Evolutionary conservation across 257 asterid genomes (phyloP).

Genomic region (Solanum bulbocastanum): DNA sequence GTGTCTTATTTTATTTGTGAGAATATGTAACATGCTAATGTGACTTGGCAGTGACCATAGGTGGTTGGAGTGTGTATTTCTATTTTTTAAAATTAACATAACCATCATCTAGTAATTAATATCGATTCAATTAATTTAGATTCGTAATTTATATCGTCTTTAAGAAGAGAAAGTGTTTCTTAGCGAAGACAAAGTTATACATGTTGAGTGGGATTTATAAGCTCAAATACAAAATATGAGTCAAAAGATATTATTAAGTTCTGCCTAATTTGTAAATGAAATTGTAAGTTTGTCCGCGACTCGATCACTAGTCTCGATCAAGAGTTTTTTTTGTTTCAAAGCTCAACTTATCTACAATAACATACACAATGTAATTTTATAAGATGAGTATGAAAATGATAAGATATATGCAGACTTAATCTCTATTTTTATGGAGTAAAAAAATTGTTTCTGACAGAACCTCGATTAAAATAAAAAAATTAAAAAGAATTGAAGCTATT

Average conservation of each 20-base stretch:
- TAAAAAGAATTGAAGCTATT: neutral
- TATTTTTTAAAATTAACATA: neutral
- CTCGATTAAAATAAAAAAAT: neutral
- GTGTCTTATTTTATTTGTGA: neutral
- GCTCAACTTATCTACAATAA: neutral
- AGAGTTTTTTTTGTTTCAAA: neutral
- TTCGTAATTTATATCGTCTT: neutral
- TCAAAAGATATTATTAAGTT: neutral
- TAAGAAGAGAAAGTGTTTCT: neutral
- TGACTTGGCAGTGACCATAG: neutral
- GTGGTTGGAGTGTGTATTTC: neutral
- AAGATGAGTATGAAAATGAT: rapidly evolving
- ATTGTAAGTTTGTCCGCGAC: neutral
- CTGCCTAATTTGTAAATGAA: neutral
- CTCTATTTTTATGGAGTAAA: neutral
- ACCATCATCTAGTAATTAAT: neutral
- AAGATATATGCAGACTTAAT: rapidly evolving
- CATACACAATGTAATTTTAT: neutral
- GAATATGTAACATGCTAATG: neutral
- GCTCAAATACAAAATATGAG: neutral
- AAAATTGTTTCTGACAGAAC: rapidly evolving
- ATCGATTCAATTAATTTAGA: neutral
- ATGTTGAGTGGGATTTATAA: neutral
- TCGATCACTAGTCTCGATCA: neutral
- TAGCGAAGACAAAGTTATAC: neutral